These are phyloP conservation scores for Monosporascus ibericus DNA, from an alignment of 2,329 filamentous ascomycete genomes.

Conservation along the genomic window DNA sequence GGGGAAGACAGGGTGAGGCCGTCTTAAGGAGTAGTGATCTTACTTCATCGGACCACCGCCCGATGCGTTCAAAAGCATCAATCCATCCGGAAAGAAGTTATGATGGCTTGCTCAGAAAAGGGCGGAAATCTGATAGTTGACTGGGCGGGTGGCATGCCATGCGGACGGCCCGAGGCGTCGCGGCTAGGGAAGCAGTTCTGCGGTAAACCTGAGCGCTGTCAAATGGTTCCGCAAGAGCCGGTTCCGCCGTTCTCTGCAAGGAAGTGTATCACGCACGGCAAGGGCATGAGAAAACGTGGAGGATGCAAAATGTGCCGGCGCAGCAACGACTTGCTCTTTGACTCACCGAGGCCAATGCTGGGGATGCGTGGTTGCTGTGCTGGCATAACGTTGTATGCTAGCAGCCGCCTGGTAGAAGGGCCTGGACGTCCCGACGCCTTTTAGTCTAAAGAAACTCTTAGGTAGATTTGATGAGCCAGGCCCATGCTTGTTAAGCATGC, in stretches of 20 bases:
- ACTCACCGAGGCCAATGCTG: not conserved
- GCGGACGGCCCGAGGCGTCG: not conserved
- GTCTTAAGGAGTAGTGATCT: not conserved
- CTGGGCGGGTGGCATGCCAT: too few relatives aligned
- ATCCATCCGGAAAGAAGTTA: too few relatives aligned
- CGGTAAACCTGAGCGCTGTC: not conserved
- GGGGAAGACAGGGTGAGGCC: not conserved
- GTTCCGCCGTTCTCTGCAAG: not conserved
- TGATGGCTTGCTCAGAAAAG: too few relatives aligned
- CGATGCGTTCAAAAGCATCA: not conserved
- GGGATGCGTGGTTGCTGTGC: not conserved
- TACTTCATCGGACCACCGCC: not conserved
- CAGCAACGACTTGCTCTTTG: not conserved
- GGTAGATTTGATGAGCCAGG: too few relatives aligned
- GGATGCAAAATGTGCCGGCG: not conserved
- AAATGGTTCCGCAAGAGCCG: not conserved
- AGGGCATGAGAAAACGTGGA: not conserved
- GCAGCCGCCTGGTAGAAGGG: too few relatives aligned
- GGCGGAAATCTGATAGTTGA: too few relatives aligned
- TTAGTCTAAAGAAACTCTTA: too few relatives aligned
- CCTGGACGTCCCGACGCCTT: too few relatives aligned
- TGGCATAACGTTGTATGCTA: not conserved
- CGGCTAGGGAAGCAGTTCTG: not conserved
- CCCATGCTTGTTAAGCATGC: too few relatives aligned
- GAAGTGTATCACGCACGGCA: not conserved